Percentiles rank a stretch among this genome's conserved stretches.
Evolutionary conservation across 139 green algal genomes (phyloP).

Genomic region (Asterochloris sp.): DNA sequence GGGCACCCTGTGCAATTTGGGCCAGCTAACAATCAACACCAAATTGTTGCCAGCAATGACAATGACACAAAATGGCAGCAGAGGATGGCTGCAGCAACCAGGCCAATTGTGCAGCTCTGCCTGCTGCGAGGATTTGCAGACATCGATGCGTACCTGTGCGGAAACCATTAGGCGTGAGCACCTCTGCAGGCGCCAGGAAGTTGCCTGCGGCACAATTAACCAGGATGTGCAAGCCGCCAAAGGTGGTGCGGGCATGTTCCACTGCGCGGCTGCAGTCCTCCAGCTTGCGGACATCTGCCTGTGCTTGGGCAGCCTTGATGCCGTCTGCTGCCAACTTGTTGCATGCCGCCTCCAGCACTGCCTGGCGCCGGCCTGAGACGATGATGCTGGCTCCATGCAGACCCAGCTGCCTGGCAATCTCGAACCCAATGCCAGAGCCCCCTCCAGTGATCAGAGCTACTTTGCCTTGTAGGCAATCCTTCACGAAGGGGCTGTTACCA

Average conservation of each 20-base stretch:
- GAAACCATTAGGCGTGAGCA: constrained; percentile 88
- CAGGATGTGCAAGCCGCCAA: constrained; percentile 79
- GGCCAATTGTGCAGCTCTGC: not conserved
- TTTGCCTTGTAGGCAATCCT: constrained; percentile 15
- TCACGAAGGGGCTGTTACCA: no score
- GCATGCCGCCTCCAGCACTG: constrained; percentile 61
- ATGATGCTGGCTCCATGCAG: constrained; percentile 75
- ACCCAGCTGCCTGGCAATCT: constrained; percentile 86
- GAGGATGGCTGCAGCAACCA: no score
- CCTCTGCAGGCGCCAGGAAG: constrained; percentile 74
- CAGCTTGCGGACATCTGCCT: constrained; percentile 77
- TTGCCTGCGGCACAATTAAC: constrained; percentile 93
- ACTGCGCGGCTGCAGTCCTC: constrained; percentile 66
- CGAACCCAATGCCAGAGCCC: constrained; percentile 79
- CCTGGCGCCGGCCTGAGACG: constrained; percentile 71
- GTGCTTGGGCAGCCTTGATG: constrained; percentile 46
- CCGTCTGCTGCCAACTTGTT: constrained; percentile 40
- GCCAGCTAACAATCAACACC: no score
- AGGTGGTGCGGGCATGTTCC: constrained; percentile 28
- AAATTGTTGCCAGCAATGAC: not conserved
- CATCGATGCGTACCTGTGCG: constrained; percentile 46
- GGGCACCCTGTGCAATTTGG: no score
- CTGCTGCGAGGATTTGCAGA: not conserved
- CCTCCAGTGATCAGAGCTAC: constrained; percentile 83
- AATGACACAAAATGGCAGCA: not conserved